Percentiles rank a stretch among this genome's conserved stretches.
Conservation (phyloP, 2,329 filamentous ascomycete genomes). For the Furcasterigmium furcatum region DNA sequence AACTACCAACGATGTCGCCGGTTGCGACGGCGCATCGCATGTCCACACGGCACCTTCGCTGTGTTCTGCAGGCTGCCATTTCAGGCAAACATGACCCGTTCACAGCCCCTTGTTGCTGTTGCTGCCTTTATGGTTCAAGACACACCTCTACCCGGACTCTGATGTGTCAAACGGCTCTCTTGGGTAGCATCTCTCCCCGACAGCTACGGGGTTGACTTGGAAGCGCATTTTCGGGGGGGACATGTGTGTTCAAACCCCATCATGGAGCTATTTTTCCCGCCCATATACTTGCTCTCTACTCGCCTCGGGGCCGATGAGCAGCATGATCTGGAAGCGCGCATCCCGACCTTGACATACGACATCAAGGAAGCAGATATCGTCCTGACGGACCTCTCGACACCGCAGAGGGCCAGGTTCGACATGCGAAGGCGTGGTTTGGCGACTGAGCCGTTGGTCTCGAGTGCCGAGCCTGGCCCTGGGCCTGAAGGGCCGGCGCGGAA, state of each 20-base stretch:
- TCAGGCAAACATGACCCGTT: too few relatives aligned
- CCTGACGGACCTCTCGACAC: slow-evolving; percentile 68
- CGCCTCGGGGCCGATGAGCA: slow-evolving; percentile 64
- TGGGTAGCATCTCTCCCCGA: too few relatives aligned
- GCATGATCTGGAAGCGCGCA: slow-evolving; percentile 59
- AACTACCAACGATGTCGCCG: too few relatives aligned
- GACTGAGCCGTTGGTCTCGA: slow-evolving; percentile 43
- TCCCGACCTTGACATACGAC: slow-evolving; percentile 68
- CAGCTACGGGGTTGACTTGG: too few relatives aligned
- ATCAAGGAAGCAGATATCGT: slow-evolving; percentile 69
- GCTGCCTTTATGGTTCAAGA: too few relatives aligned
- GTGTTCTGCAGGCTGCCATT: too few relatives aligned
- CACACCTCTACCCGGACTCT: too few relatives aligned
- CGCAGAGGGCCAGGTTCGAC: slow-evolving; percentile 73
- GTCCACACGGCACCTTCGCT: too few relatives aligned
- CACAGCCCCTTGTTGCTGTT: too few relatives aligned
- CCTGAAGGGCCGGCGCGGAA: slow-evolving; percentile 16
- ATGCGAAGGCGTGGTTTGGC: slow-evolving; percentile 63
- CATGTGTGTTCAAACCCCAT: not conserved
- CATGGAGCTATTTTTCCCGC: slow-evolving; percentile 43
- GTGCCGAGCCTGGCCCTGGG: not conserved
- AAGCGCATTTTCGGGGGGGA: too few relatives aligned
- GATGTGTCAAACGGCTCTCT: too few relatives aligned
- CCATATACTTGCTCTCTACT: slow-evolving; percentile 70
- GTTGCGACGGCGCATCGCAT: too few relatives aligned